phyloP scores from a whole-genome alignment of 1,284 basidiomycete genomes.

The Earliella scabrosa region DNA sequence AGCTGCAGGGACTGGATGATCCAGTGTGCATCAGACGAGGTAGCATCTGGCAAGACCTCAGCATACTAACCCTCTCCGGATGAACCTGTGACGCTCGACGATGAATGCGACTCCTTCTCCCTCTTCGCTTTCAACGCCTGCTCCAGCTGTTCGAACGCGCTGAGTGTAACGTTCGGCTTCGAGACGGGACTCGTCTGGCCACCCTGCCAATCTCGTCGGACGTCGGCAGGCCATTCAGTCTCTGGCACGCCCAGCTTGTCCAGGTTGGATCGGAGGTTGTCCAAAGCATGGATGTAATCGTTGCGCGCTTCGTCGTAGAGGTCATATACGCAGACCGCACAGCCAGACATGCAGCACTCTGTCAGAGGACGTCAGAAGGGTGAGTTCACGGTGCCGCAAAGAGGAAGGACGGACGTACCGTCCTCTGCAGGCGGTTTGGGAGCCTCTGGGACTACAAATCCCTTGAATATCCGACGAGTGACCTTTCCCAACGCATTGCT shows the following conservation, averaged over 20 bases:
- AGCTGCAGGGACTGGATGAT: constrained; percentile 4
- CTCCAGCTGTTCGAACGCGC: constrained; percentile 74
- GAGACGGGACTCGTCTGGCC: constrained; percentile 22
- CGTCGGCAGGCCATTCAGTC: constrained; percentile 65
- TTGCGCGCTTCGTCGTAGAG: constrained; percentile 79
- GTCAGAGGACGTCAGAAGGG: neutral
- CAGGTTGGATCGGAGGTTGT: constrained; percentile 56
- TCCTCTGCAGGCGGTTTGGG: constrained; percentile 66
- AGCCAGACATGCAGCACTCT: constrained; percentile 95
- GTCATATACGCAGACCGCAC: constrained; percentile 88
- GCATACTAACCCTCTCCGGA: constrained; percentile 41
- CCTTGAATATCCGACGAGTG: constrained; percentile 45
- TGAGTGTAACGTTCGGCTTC: constrained; percentile 44
- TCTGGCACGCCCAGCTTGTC: constrained; percentile 52
- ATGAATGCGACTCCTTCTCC: constrained; percentile 27
- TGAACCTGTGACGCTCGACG: constrained; percentile 14
- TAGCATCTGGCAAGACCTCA: constrained; percentile 4
- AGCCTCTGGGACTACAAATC: constrained; percentile 61
- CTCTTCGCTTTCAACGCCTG: constrained; percentile 51
- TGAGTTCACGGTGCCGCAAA: neutral
- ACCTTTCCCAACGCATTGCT: constrained; percentile 7
- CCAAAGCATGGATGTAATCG: constrained; percentile 64
- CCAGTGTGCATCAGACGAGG: constrained; percentile 11
- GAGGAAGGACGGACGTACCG: constrained; percentile 45
- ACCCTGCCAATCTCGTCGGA: constrained; percentile 31